Evolutionary conservation across 78 protist genomes (phyloP), one percentile per base, ranked within the genome.

Genomic region (Dictyostelium capitatum): DNA sequence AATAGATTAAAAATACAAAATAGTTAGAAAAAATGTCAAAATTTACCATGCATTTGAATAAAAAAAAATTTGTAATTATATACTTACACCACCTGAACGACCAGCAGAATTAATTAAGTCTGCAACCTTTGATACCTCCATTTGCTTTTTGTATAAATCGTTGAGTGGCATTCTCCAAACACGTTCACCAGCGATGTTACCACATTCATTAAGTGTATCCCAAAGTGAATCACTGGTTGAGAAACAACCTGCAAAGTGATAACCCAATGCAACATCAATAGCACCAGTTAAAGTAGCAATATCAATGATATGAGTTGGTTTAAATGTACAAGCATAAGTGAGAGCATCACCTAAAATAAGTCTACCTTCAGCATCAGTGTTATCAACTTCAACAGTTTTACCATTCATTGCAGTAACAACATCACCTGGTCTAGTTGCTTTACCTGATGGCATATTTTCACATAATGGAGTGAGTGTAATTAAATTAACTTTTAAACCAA

Each of bases 331-430:
- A 3, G 98, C 98, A 62, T 98, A 96, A 67, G 20, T 57, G 48
- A 97, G 82, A 7, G 96, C 98, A 62, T 98, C 99, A 72, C 97
- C 96, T 5, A 98, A 94, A 25, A 95, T 87, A 12, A 98, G 64
- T 47, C 98, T 79, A 37, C 99, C 99, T 67, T 98, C 99, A 6
- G 99, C 99, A 72, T 98, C 99, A 19, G 98, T 97, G 96, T 98
- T 98, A 94, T 96, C 96, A 30, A 98, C 90, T 75, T 97, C 97
- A 7, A 98, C 92, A 2, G 95, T 89, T 77, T 75, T 79, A 41
- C 98, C 98, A 23, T 70, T 85, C 56, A 43, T 19, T 6, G 92
- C 94, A 8, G 23, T 43, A 14, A 95, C 46, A 43, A 97, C 57
- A 54, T 97, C 97, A 30, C 96, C 97, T 32, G 97, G 97, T 30